Base-by-base conservation (phyloP, 192 early-diverging fungal genomes). In the Coemansia sp. region DNA sequence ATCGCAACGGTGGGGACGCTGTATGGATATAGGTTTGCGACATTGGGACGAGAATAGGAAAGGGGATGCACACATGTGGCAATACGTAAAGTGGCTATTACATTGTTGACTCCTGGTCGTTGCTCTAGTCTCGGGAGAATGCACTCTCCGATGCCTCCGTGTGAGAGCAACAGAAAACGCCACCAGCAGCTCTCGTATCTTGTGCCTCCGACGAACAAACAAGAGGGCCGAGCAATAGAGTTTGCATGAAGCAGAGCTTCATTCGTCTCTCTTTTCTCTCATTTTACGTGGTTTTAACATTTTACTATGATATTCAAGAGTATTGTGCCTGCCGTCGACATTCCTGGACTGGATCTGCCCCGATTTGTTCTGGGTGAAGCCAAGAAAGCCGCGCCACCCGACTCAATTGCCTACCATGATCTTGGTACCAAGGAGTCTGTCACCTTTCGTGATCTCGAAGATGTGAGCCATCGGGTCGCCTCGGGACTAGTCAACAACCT, bases 21-120 rank as follows among this genome's bases (percentile, higher is more conserved):
- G n/a, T 81, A 81, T 35, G 73, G 62, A 12, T 81, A 65, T 43
- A 64, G 60, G 2, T 81, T 72, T 37, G 66, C 69, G 1, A 78
- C 68, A 9, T 53, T 59, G 16, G 53, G 62, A 14, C 60, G 61
- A 2, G 42, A 65, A 3, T 66, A 66, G 48, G 61, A 13, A 20
- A 25, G 37, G n/a, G 31, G 4, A 4, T 3, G 31, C 31, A 31
- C 31, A 31, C 31, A 31, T 31, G 31, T 31, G n/a, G n/a, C 31
- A 31, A 31, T 31, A 4, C 31, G 4, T 31, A 31, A 31, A 31
- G 31, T 31, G 31, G 31, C 31, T 31, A 45, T 4, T 45, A 7
- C 18, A 1, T 20, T 45, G n/a, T 7, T n/a, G n/a, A 8, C 45
- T 39, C 35, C 6, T 18, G n/a, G n/a, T 36, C 31, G 10, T 50